phyloP scores from a whole-genome alignment of 108 stramenopile species.

The Conticribra guillardii region DNA sequence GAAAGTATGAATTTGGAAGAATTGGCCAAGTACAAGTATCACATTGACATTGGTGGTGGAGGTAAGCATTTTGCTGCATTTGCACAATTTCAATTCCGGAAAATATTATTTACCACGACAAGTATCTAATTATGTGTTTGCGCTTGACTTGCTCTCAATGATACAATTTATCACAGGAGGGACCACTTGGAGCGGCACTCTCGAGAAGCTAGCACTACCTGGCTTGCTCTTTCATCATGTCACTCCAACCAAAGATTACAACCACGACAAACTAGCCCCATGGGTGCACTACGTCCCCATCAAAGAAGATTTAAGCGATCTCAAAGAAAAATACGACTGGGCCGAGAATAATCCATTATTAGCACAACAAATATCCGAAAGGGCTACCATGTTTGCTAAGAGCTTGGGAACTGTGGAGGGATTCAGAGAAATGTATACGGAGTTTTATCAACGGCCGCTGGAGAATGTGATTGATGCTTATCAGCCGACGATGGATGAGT shows the following conservation, averaged over 20 bases:
- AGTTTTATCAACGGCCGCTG: slow-evolving; percentile 10
- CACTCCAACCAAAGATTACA: slow-evolving; percentile 49
- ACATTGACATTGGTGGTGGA: slow-evolving; percentile 51
- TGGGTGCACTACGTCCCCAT: slow-evolving; percentile 51
- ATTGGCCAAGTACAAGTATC: slow-evolving; percentile 37
- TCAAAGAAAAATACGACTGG: slow-evolving; percentile 32
- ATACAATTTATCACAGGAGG: slow-evolving; percentile 3
- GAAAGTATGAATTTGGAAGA: slow-evolving; percentile 15
- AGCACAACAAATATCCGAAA: not conserved
- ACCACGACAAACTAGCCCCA: slow-evolving; percentile 37
- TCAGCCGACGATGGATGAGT: slow-evolving; percentile 6
- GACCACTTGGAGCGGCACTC: slow-evolving; percentile 31
- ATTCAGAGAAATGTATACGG: not conserved
- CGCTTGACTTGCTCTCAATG: not conserved
- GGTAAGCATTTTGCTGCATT: not conserved
- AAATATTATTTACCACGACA: no score
- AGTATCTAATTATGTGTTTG: no score
- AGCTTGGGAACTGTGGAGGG: slow-evolving; percentile 1
- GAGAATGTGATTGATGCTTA: slow-evolving; percentile 9
- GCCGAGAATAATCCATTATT: slow-evolving; percentile 18
- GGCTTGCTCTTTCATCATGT: slow-evolving; percentile 40
- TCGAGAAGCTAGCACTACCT: slow-evolving; percentile 32
- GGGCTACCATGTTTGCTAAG: not conserved
- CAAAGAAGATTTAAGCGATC: slow-evolving; percentile 21
- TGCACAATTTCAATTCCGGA: not conserved